These are phyloP conservation scores for Pachyrhizus erosus DNA, from an alignment of 306 rosid genomes.

Conservation along the genomic window DNA sequence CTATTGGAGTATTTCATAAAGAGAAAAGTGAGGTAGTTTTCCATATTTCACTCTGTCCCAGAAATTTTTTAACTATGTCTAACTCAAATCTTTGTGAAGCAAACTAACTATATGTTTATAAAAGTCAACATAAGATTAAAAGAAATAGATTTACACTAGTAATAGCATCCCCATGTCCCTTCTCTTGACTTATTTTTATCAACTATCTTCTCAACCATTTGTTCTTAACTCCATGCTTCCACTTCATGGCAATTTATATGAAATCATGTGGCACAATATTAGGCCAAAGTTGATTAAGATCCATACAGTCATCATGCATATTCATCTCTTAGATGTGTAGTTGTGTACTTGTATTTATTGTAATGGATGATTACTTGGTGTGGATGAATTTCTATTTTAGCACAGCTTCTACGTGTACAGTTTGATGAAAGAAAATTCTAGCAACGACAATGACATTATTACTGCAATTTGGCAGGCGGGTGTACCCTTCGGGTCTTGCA, in stretches of 20 bases:
- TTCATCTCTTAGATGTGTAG: conserved; percentile 25
- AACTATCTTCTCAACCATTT: background rate
- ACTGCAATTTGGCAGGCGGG: conserved; percentile 71
- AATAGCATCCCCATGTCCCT: background rate
- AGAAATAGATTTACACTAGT: background rate
- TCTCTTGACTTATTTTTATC: background rate
- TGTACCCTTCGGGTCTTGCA: conserved; percentile 83
- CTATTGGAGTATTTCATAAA: background rate
- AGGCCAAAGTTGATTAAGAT: conserved; percentile 8
- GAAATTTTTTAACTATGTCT: background rate
- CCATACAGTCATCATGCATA: background rate
- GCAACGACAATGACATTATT: conserved; percentile 11
- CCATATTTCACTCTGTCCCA: background rate
- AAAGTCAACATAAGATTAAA: background rate
- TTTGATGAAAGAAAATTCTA: conserved; percentile 34
- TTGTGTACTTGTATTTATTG: conserved; percentile 4
- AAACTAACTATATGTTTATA: conserved; percentile 7
- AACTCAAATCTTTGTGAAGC: conserved; percentile 20
- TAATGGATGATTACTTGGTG: conserved; percentile 7
- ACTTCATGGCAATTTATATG: background rate
- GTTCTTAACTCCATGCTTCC: conserved; percentile 6
- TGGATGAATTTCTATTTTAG: conserved; percentile 17
- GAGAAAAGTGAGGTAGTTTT: background rate
- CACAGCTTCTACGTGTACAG: conserved; percentile 7
- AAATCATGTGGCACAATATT: conserved; percentile 21